These are phyloP conservation scores for Solanum virginianum DNA, from an alignment of 257 asterid species.

Conservation along the genomic window DNA sequence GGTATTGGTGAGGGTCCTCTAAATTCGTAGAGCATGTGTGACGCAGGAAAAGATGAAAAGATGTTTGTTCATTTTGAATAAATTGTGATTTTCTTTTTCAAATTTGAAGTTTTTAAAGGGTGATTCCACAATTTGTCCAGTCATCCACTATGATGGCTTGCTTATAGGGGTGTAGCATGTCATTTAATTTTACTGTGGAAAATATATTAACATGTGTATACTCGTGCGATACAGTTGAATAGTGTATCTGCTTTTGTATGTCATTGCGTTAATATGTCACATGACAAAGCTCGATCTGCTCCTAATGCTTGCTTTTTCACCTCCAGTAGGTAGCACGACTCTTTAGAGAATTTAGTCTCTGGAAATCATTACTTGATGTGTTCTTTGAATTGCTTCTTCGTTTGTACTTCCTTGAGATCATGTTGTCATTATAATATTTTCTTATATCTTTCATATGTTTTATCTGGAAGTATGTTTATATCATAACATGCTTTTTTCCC, in stretches of 20 bases:
- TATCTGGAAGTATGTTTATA: not conserved
- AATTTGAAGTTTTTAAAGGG: not conserved
- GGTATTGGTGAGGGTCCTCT: not conserved
- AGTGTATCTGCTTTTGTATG: not conserved
- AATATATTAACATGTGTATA: not conserved
- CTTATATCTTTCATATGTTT: not conserved
- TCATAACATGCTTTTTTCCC: not conserved
- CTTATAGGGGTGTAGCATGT: not conserved
- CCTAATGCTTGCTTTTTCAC: not conserved
- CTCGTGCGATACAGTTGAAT: not conserved
- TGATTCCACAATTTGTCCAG: not conserved
- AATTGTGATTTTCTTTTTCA: not conserved
- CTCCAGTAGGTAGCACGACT: not conserved
- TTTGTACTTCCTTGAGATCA: not conserved
- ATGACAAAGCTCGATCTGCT: not conserved
- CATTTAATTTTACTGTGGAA: not conserved
- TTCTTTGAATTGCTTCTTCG: not conserved
- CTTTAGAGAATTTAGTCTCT: not conserved
- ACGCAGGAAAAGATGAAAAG: not conserved
- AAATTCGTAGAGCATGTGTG: not conserved
- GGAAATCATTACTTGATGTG: not conserved
- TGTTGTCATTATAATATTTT: not conserved
- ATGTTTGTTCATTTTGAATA: not conserved
- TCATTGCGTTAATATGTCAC: not conserved
- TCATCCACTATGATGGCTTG: not conserved